phyloP scores from a whole-genome alignment of 1,284 basidiomycete species.

The Trametes polyzona region DNA sequence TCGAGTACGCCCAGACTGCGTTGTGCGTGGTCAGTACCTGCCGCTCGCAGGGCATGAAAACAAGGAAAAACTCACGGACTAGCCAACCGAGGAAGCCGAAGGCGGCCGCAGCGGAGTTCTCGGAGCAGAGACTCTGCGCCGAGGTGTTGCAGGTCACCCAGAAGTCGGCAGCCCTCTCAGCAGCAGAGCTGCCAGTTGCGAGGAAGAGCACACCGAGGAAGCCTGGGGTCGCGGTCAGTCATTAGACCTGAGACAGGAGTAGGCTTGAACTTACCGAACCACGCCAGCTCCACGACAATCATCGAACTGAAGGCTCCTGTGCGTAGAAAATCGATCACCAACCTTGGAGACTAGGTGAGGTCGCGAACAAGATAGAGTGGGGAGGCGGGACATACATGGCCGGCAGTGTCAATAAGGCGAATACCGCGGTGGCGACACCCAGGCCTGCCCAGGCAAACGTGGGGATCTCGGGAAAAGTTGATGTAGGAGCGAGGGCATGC shows the following conservation, averaged over 20 bases:
- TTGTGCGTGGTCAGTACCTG: no score
- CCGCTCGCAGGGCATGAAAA: no score
- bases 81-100: constrained; percentile 25
- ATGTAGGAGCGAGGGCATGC: constrained; percentile 7
- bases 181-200: constrained; percentile 21
- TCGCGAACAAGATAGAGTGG: neutral
- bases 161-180: constrained; percentile 17
- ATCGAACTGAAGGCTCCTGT: constrained; percentile 30
- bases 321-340: constrained; percentile 26
- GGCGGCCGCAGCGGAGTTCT: constrained; percentile 19
- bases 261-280: constrained; percentile 24
- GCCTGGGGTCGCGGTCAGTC: constrained; percentile 7
- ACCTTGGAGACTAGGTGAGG: constrained; percentile 11
- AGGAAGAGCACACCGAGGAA: constrained; percentile 24
- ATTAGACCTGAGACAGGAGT: neutral
- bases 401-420: constrained; percentile 26
- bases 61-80: constrained; percentile 13
- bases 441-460: constrained; percentile 29
- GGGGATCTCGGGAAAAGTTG: constrained; percentile 3
- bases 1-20: constrained; percentile 22
- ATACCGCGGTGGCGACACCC: constrained; percentile 25
- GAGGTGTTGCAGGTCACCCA: constrained; percentile 15
- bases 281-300: constrained; percentile 31
- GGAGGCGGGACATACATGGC: constrained; percentile 25
- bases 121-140: constrained; percentile 15